These are phyloP conservation scores for Russula brevipes DNA, from an alignment of 768 basidiomycete genomes.

Conservation along the genomic window DNA sequence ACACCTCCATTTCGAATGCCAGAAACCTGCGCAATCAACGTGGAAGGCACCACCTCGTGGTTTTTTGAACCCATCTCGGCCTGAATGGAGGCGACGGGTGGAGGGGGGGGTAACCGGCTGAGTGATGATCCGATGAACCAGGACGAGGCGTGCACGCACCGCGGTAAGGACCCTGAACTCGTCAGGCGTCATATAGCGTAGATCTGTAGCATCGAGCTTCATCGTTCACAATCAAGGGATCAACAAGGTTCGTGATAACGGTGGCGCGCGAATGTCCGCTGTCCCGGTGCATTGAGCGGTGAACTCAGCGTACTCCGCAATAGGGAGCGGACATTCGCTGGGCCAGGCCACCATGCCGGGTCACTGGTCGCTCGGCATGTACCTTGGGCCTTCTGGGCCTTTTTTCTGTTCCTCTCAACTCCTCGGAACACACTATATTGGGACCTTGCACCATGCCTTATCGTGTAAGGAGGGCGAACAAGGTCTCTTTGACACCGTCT, in stretches of 20 bases:
- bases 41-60: slow-evolving; percentile 89
- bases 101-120: background rate
- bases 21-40: slow-evolving; percentile 87
- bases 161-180: slow-evolving; percentile 97
- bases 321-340: background rate
- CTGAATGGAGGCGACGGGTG: slow-evolving; percentile 37
- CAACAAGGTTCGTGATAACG: slow-evolving; percentile 3
- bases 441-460: slow-evolving; percentile 13
- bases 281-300: background rate
- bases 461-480: slow-evolving; percentile 22
- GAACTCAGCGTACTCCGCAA: slow-evolving; percentile 7
- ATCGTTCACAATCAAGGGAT: slow-evolving; percentile 38
- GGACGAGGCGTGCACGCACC: slow-evolving; percentile 37
- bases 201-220: slow-evolving; percentile 93
- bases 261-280: background rate
- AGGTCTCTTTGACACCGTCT: background rate
- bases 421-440: too few relatives aligned
- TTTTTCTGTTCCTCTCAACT: background rate
- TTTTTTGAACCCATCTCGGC: slow-evolving; percentile 98
- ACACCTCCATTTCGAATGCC: slow-evolving; percentile 90
- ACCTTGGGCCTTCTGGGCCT: too few relatives aligned
- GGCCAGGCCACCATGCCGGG: background rate
- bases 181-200: slow-evolving; percentile 86
- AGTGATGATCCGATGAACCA: background rate
- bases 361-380: too few relatives aligned